Base-by-base conservation (phyloP, 2,329 filamentous ascomycete genomes). In the Talaromyces sp. region DNA sequence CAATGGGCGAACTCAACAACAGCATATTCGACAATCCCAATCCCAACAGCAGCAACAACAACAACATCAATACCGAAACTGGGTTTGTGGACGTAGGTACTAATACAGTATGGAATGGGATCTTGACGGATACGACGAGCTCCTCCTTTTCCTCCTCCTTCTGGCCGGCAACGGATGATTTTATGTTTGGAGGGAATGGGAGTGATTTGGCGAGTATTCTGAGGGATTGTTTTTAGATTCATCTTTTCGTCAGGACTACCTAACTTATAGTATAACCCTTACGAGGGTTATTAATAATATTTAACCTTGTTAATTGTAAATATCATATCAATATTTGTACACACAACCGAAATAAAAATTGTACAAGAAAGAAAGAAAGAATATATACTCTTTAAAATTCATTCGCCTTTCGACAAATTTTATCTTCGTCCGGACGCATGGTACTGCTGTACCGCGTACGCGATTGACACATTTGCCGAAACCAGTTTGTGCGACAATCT, bases 401-500 rank as follows among this genome's bases (percentile, higher is more conserved):
- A 55, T 48, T 36, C 15, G 22, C n/a, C 8, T 57, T 40, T 6
- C 48, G 46, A 39, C 58, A 60, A 8, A 60, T 60, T 28, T 56
- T 53, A 21, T 53, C 50, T 37, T 60, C 58, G 7, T 60, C 58
- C 1, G 46, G 33, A 2, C n/a, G 28, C 48, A 60, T 57, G n/a
- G 45, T 52, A 6, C 17, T 51, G 1, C 8, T 13, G 7, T 45
- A 37, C 15, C 17, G 21, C 19, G 43, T 40, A 5, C 59, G 55
- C 25, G 55, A 58, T 25, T 54, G 48, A 45, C 59, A 60, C 36
- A 88, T 90, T 69, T 89, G 93, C 77, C 96, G 95, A 82, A 99
- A 97, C 90, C 94, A 99, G 71, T 92, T 91, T n/a, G 92, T 89
- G 61, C 94, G 82, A 75, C 94, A 99, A 73, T 99, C 94, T 72